Percentiles rank a stretch among this genome's conserved stretches.
These are phyloP conservation scores for Mrakia frigida DNA, from an alignment of 768 basidiomycete genomes.

Conservation along the genomic window DNA sequence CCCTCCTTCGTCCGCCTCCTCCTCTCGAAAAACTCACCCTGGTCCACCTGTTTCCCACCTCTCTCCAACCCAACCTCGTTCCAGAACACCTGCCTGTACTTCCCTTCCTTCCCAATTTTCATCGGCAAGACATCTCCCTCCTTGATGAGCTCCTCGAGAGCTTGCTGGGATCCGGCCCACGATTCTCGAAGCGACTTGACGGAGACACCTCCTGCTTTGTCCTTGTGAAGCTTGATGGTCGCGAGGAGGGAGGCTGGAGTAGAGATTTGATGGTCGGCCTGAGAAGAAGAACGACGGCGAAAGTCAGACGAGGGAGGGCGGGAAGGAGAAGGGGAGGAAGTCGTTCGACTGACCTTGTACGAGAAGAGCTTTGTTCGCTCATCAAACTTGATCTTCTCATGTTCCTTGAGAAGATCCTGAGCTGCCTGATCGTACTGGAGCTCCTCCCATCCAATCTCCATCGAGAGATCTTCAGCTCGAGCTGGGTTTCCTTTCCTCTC, in stretches of 20 bases:
- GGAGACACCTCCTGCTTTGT: constrained; percentile 76
- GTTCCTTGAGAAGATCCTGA: constrained; percentile 72
- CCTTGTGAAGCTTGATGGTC: constrained; percentile 78
- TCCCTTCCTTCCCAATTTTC: constrained; percentile 73
- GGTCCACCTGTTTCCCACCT: constrained; percentile 43
- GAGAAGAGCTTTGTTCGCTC: constrained; percentile 78
- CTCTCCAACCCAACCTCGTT: constrained; percentile 65
- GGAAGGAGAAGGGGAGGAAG: constrained; percentile 21
- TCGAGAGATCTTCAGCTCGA: constrained; percentile 80
- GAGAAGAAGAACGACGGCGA: constrained; percentile 15
- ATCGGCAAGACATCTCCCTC: constrained; percentile 86
- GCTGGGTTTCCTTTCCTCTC: constrained; percentile 56
- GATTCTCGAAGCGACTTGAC: constrained; percentile 80
- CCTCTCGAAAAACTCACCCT: constrained; percentile 33
- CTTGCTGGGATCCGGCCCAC: constrained; percentile 79
- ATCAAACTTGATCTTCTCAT: constrained; percentile 74
- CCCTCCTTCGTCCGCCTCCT: neutral
- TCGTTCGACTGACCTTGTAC: constrained; percentile 58
- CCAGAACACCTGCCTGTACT: constrained; percentile 80
- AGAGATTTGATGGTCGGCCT: constrained; percentile 83
- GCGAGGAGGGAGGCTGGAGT: constrained; percentile 76
- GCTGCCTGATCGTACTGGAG: constrained; percentile 65
- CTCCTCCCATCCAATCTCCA: constrained; percentile 65
- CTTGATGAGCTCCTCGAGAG: constrained; percentile 82
- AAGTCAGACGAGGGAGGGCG: neutral